Base-by-base conservation (phyloP, 257 asterid species). In the Solanum acaule region DNA sequence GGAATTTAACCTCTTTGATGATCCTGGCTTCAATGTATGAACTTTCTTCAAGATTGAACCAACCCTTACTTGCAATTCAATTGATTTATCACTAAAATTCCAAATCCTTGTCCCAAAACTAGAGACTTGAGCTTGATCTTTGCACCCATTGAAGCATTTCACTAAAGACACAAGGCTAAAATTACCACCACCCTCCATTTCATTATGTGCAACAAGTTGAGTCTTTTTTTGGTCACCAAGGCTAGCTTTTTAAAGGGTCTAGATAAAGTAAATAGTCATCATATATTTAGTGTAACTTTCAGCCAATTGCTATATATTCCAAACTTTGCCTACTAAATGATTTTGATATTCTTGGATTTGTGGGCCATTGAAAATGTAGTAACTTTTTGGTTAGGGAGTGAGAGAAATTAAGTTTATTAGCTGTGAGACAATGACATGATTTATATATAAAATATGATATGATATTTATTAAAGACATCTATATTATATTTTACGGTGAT, bases 31-130 rank as follows among this genome's bases (percentile, higher is more conserved):
- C 94, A 95, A 88, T 0, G 91, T 92, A 44, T 96, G 96, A 71
- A 89, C 95, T 88, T 92, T 96, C 94, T 95, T 93, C 90, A 95
- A 91, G 37, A 93, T 91, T 33, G 98, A 94, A 83, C 98, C 98
- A 11, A 96, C 98, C 79, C 98, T 90, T 27, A 96, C 72, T 77
- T 96, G 99, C 40, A 96, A 93, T 72, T 96, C 98, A 27, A 96
- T 88, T 2, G 95, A 89, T 75, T 88, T 92, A 56, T 94, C 98
- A 63, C 96, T 95, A 23, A 91, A 88, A 87, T 96, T 96, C 97
- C 98, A 94, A 15, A 94, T 92, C 85, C 98, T 91, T 31, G 98
- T 96, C 44, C 98, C 97, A 33, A 84, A 81, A 29, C 96, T 94
- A 2, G 98, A 87, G 5, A 95, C 93, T 71, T 90, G 95, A 0